Evolutionary conservation across 441 rosid species (phyloP).

Genomic region (Arabidopsis hybrid): DNA sequence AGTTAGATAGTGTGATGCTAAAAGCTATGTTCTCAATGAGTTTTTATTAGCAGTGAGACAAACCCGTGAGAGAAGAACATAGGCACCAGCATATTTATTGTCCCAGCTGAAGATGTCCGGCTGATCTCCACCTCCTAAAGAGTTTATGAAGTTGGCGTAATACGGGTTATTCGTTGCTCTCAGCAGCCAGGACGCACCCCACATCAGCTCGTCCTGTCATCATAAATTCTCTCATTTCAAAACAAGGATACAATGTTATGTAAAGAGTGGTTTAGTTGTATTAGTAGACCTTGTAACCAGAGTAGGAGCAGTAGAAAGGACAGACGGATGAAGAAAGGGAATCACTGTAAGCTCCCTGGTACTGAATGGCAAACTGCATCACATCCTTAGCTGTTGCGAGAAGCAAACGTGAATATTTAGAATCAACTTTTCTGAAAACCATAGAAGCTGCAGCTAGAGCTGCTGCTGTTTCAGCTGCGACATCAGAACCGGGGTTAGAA

Average conservation of each 20-base stretch:
- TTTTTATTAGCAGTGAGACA: neutral
- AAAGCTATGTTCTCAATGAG: neutral
- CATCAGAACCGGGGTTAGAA: conserved; percentile 69
- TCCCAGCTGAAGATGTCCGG: conserved; percentile 81
- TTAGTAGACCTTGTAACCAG: conserved; percentile 74
- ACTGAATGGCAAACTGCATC: conserved; percentile 79
- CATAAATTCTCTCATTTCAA: neutral
- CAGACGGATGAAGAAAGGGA: conserved; percentile 79
- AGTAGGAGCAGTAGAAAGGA: conserved; percentile 94
- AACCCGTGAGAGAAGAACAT: conserved; percentile 68
- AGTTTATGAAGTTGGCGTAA: conserved; percentile 58
- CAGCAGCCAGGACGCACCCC: conserved; percentile 75
- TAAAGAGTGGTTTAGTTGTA: conserved; percentile 12
- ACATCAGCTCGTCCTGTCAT: conserved; percentile 64
- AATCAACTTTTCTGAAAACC: conserved; percentile 61
- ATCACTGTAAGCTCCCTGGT: conserved; percentile 83
- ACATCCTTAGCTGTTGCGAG: conserved; percentile 70
- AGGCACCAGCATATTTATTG: conserved; percentile 72
- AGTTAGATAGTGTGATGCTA: conserved; percentile 13
- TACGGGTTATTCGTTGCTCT: conserved; percentile 60
- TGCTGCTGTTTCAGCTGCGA: conserved; percentile 70
- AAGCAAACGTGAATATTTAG: conserved; percentile 50
- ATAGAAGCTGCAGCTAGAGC: conserved; percentile 73
- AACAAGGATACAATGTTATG: neutral
- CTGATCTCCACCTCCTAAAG: conserved; percentile 64